phyloP scores from a whole-genome alignment of 106 monocot genomes.

The Triglochin maritima region DNA sequence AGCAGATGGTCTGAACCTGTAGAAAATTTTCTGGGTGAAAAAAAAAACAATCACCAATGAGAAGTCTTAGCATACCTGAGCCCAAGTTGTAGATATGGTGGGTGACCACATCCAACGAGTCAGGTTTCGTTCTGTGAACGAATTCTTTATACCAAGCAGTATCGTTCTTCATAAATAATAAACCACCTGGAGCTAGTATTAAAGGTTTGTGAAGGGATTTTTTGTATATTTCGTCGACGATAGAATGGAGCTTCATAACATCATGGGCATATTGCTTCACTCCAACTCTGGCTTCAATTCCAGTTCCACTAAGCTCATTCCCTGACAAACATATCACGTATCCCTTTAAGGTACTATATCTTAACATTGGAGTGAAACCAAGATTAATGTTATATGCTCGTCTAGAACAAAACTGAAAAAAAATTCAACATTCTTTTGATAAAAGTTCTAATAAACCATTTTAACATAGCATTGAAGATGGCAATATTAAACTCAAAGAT shows the following conservation, averaged over 20 bases:
- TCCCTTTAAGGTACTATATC: background rate
- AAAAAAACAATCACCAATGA: too few relatives aligned
- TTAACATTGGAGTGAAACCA: background rate
- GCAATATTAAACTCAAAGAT: background rate
- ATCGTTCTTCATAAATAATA: slow-evolving; percentile 30
- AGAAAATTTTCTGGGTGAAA: too few relatives aligned
- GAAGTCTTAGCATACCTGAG: slow-evolving; percentile 33
- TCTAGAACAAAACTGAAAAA: background rate
- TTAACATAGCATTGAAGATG: background rate
- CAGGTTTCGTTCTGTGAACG: slow-evolving; percentile 48
- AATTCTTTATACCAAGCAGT: slow-evolving; percentile 52
- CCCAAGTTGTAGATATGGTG: slow-evolving; percentile 97
- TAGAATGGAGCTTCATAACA: slow-evolving; percentile 35
- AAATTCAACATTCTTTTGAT: background rate
- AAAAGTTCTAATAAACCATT: background rate
- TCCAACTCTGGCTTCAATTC: slow-evolving; percentile 52
- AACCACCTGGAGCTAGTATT: slow-evolving; percentile 72
- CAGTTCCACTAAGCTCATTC: slow-evolving; percentile 83
- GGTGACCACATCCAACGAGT: slow-evolving; percentile 62
- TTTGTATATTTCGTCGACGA: slow-evolving; percentile 46
- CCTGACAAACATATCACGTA: slow-evolving; percentile 21
- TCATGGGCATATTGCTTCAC: slow-evolving; percentile 68
- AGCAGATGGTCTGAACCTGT: too few relatives aligned
- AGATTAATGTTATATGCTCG: background rate
- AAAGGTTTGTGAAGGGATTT: slow-evolving; percentile 38